Percentiles rank a stretch among this genome's conserved stretches.
Conservation (phyloP, 2,329 filamentous ascomycete genomes). For the Aspergillus fischeri region DNA sequence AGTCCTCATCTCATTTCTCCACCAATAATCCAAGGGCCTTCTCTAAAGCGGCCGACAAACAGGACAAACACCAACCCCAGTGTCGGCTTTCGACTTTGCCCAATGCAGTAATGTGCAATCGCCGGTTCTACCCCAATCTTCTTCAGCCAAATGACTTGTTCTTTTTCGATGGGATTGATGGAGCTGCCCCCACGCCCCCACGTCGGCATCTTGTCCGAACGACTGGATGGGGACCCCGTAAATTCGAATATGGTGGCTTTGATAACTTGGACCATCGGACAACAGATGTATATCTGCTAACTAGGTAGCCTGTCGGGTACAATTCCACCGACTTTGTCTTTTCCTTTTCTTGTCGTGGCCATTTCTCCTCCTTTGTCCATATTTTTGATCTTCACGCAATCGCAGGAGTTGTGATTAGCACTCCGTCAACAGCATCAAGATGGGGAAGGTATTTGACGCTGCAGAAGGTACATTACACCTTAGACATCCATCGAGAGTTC, state of each 20-base stretch:
- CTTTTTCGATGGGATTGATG: too few relatives aligned
- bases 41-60: background rate
- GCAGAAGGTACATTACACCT: conserved; percentile 42
- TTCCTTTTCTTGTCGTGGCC: background rate
- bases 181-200: background rate
- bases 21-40: background rate
- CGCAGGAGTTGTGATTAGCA: background rate
- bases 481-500: conserved; percentile 2
- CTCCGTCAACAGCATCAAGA: conserved; percentile 27
- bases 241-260: background rate
- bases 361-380: conserved; percentile 2
- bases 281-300: background rate
- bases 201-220: background rate
- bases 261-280: background rate
- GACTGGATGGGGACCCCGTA: background rate
- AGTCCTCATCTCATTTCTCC: background rate
- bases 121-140: background rate
- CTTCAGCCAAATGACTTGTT: too few relatives aligned
- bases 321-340: background rate
- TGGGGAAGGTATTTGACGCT: conserved; percentile 65
- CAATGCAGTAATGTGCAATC: background rate
- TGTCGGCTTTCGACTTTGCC: background rate
- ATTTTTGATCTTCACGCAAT: conserved; percentile 1
- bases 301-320: background rate
- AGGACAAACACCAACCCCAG: background rate